Conservation (phyloP, 23 red algal species). For the Gracilariopsis chorda region DNA sequence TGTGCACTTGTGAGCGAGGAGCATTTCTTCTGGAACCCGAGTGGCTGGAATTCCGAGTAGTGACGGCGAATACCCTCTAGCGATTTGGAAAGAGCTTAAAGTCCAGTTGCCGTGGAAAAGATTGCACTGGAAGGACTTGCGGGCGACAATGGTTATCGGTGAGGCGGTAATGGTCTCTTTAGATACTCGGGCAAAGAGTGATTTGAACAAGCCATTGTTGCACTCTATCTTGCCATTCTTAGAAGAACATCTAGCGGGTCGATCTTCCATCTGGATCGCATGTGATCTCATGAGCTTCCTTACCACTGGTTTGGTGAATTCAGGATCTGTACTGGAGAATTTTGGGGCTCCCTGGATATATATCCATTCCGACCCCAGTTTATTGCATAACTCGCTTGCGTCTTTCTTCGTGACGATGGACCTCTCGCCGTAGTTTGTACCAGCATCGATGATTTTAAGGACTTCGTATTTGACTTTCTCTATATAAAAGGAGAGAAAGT, state of each 20-base stretch:
- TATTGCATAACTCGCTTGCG: neutral
- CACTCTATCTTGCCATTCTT: slow-evolving; percentile 13
- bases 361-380: slow-evolving; percentile 10
- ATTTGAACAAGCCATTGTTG: slow-evolving; percentile 21
- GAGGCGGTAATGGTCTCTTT: neutral
- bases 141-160: neutral
- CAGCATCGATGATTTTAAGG: neutral
- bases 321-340: slow-evolving; percentile 11
- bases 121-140: neutral
- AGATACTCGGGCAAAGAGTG: neutral
- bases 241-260: slow-evolving; percentile 7
- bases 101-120: neutral
- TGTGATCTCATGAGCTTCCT: neutral
- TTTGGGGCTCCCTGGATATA: slow-evolving; percentile 3
- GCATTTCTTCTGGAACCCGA: neutral
- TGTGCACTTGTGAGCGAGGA: neutral
- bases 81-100: neutral
- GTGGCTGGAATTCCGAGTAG: neutral
- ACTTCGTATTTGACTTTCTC: neutral
- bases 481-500: slow-evolving; percentile 12
- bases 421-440: slow-evolving; percentile 16
- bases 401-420: neutral
- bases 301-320: slow-evolving; percentile 18
- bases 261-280: neutral
- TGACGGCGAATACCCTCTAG: neutral